Base-by-base conservation (phyloP, 768 basidiomycete species). In the Chalciporus sphaerocephalus region DNA sequence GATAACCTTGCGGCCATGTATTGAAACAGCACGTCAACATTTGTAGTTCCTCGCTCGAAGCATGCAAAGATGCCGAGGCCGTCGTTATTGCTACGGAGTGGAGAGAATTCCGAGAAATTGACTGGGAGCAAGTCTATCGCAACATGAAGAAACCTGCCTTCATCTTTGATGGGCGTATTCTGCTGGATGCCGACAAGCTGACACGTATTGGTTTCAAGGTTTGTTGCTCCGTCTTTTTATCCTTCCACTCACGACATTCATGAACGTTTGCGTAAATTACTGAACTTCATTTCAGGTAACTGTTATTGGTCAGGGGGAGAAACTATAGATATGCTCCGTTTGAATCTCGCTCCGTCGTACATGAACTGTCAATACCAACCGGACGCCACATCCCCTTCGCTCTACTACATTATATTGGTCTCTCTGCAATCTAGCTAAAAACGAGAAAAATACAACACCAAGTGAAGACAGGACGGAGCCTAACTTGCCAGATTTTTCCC, bases 61-160 rank as follows among this genome's bases (percentile, higher is more conserved):
- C 95, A 5, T 93, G 91, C 73, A 80, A 79, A 64, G 72, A 84
- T 48, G 83, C 90, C 35, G 96, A 97, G 65, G 95, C 92, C 4
- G 81, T 99, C 52, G 90, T 98, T 38, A 85, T 99, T 56, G 92
- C 91, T 21, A 99, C 96, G 3, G 95, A 95, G 69, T 96, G 93
- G 95, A 90, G 86, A 66, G 94, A 97, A 69, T 99, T 99, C 80
- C 79, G 78, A 60, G 78, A 85, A 30, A 87, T 99, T 53, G 83
- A 94, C 69, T 99, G 96, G 96, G 65, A 79, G 56, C 71, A 72
- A 27, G 87, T 97, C 33, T 96, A 97, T 70, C 66, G 71, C 40
- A 69, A 75, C 59, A 97, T 97, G 92, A 88, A 86, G 60, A 96
- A 98, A 75, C 96, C 96, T n/a, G 95, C 96, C 5, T 98, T 96